phyloP scores from a whole-genome alignment of 2,329 filamentous ascomycete genomes.

The Xylariaceae sp. region DNA sequence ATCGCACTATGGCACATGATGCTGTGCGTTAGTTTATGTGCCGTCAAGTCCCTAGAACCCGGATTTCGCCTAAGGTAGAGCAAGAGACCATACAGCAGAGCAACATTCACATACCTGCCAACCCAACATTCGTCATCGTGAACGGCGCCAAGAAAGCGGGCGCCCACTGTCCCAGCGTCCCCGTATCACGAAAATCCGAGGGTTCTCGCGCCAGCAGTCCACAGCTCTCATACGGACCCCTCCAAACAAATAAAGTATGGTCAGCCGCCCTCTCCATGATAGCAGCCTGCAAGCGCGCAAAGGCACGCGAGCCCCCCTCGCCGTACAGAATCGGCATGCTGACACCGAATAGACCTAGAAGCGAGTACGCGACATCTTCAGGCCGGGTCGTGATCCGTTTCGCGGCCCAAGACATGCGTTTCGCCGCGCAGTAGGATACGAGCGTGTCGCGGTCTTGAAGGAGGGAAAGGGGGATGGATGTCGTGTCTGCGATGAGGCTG shows the following conservation, averaged over 20 bases:
- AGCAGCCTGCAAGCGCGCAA: conserved; percentile 6
- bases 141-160: not conserved
- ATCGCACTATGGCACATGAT: too few species aligned
- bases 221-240: not conserved
- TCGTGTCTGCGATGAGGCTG: conserved; percentile 12
- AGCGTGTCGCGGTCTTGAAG: conserved; percentile 5
- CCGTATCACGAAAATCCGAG: not conserved
- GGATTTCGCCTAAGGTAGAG: too few species aligned
- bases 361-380: conserved; percentile 11
- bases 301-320: conserved; percentile 5
- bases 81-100: too few species aligned
- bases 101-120: too few species aligned
- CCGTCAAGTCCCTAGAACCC: too few species aligned
- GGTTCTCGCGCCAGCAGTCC: not conserved
- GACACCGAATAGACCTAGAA: conserved; percentile 7
- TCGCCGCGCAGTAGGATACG: conserved; percentile 14
- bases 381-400: conserved; percentile 1
- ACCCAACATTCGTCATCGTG: not conserved
- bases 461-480: conserved; percentile 19
- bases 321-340: conserved; percentile 11
- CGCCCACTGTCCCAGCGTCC: not conserved
- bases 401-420: conserved; percentile 17
- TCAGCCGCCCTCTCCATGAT: conserved; percentile 2
- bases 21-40: too few species aligned
- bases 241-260: conserved; percentile 6